Base-by-base conservation (phyloP, 345 rosid species). In the Clarkia xantiana region DNA sequence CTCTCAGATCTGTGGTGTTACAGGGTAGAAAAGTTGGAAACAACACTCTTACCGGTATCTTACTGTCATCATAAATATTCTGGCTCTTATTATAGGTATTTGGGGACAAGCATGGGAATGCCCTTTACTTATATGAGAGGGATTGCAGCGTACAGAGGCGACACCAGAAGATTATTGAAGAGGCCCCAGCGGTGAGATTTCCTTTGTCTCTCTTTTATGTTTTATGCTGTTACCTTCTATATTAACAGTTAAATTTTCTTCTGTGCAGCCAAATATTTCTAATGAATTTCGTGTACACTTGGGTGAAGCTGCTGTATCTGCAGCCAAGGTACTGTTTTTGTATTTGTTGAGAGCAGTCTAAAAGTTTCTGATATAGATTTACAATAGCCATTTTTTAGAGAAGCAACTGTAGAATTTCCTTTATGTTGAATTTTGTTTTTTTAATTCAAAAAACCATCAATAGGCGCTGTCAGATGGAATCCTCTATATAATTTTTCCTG, bases 81-180 rank as follows among this genome's bases (percentile, higher is more conserved):
- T 59, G 41, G 40, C 40, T 52, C 46, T 29, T 45, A 20, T 58
- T 47, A 40, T 60, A 86, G 94, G 58, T 90, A 67, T 86, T 81
- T 73, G 95, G 95, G 44, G 95, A 90, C 71, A 81, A 86, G 65
- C 61, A 65, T 59, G 97, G 97, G 40, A 79, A 81, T 45, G 59
- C 81, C 20, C 73, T 86, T 48, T 77, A 90, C 72, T 73, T 90
- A 40, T 77, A 77, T 60, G 97, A 90, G 74, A 79, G 95, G 58
- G 97, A 86, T 70, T 90, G 97, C 76, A 85, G 95, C 40, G 73
- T 90, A 46, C 97, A 90, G 70, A 79, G 97, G 76, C 80, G 95
- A 65, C 95, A 85, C 68, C 97, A 86, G 67, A 90, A 90, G 79
- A 82, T 90, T 55, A 90, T 90, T 39, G 97, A 90, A 77, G 97